Evolutionary conservation across 345 rosid genomes (phyloP), one percentile per base, ranked within the genome.

Genomic region (Erucastrum elatum): DNA sequence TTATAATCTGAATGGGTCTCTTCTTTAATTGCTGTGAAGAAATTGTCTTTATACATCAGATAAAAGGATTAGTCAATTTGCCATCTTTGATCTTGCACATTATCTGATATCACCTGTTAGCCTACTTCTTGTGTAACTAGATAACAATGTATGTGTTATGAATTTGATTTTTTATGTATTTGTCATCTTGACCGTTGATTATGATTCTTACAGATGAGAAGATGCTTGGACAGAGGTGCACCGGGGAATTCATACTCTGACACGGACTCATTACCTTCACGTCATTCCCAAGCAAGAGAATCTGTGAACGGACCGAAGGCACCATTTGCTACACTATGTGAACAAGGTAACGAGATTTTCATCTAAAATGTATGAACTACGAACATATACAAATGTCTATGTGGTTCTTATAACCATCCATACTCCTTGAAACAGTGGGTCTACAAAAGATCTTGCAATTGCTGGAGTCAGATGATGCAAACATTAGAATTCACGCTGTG

Each of bases 401-500:
- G 30, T 29, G 37, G 67, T 81, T 68, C 75, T 76, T 68, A 63
- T 67, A 31, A 41, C 67, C 56, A 4, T 63, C 13, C 68, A 37
- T 76, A 44, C 35, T 74, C 68, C 35, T 66, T 66, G 67, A 51
- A 81, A 80, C 87, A 94, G 98, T 90, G 84, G 98, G 97, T 35
- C 78, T 94, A 83, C 97, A 89, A 70, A 96, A 89, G 87, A 89
- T 93, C 62, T 75, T 96, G 87, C 86, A 90, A 17, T 84, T 96
- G 72, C 95, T 96, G 0, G 97, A 93, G 82, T 94, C 97, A 34
- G 99, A 96, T 37, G 99, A 96, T 87, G 89, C 94, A 74, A 92
- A 90, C 82, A 93, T 91, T 64, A 88, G 92, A 65, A 88, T 96
- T 76, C 98, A 96, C 79, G 99, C 99, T 39, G 99, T 96, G 80